Base-by-base conservation (phyloP, 441 rosid species). In the Bocquillonia castaneifolia region DNA sequence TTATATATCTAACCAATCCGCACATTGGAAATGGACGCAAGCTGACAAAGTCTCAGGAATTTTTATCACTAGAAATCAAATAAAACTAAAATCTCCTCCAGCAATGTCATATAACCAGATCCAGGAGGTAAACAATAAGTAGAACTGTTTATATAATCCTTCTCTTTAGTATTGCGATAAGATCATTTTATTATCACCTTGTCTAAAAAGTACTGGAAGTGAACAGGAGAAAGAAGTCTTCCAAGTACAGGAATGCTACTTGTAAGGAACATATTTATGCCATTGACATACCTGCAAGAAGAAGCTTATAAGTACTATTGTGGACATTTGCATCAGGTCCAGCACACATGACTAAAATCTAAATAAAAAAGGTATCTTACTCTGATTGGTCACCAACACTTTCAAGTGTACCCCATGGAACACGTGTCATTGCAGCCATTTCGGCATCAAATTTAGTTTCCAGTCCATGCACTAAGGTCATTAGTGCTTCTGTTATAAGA, bases 381-480 rank as follows among this genome's bases (percentile, higher is more conserved):
- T 81, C 91, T 63, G 99, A 94, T 75, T 94, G 99, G 80, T 94
- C 98, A 59, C 98, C 99, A 51, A 94, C 99, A 78, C 98, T 89
- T 80, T 95, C 99, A 76, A 95, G 97, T 72, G 92, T 89, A 64
- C 86, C 86, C 99, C 99, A 95, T 64, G 90, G 91, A 73, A 95
- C 95, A 75, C 98, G 95, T 59, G 97, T 84, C 99, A 95, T 95
- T 58, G 83, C 87, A 64, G 91, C 95, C 97, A 95, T 92, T 86
- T 95, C 98, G 70, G 81, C 75, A 83, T 95, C 99, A 78, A 95
- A 95, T 77, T 90, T 95, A 44, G 93, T 90, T 85, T 95, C 99
- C 71, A 95, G 70, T 78, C 98, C 98, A 63, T 88, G 92, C 77
- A 95, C 99, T 69, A 95, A 72, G 64, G 98, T 92, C 37, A 89